Evolutionary conservation across 2,329 filamentous ascomycete species (phyloP).

Genomic region (Tolypocladium capitatum): DNA sequence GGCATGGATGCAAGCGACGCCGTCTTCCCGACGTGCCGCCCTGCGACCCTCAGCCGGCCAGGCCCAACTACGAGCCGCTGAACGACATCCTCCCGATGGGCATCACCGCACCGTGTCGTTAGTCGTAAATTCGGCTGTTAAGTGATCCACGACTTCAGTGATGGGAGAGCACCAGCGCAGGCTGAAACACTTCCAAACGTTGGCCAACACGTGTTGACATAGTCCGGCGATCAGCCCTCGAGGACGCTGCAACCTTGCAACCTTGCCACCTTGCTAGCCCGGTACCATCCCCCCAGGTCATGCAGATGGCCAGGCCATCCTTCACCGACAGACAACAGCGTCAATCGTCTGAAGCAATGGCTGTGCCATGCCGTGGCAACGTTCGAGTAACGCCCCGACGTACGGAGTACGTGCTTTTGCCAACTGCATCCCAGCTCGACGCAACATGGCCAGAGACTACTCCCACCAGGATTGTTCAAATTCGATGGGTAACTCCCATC

Average conservation of each 20-base stretch:
- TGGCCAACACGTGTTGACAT: conserved; percentile 1
- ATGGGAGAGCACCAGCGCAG: neutral
- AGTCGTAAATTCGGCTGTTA: neutral
- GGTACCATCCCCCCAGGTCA: neutral
- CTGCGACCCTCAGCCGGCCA: neutral
- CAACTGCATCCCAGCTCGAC: neutral
- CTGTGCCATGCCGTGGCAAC: neutral
- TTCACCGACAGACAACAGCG: neutral
- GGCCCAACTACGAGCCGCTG: neutral
- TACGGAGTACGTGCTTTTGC: neutral
- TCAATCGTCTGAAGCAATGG: neutral
- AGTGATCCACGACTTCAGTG: neutral
- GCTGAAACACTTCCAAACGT: neutral
- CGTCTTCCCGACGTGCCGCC: neutral
- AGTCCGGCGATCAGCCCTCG: conserved; percentile 1
- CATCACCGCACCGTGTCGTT: too few species aligned
- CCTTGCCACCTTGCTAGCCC: neutral
- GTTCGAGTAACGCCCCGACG: neutral
- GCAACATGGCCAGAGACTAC: neutral
- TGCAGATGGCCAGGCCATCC: neutral
- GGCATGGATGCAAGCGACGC: neutral
- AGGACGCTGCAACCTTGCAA: neutral
- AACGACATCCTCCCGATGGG: neutral
- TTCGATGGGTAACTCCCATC: neutral
- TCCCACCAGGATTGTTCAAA: neutral